Evolutionary conservation across 257 asterid species (phyloP).

Genomic region (Ocimum tenuiflorum): DNA sequence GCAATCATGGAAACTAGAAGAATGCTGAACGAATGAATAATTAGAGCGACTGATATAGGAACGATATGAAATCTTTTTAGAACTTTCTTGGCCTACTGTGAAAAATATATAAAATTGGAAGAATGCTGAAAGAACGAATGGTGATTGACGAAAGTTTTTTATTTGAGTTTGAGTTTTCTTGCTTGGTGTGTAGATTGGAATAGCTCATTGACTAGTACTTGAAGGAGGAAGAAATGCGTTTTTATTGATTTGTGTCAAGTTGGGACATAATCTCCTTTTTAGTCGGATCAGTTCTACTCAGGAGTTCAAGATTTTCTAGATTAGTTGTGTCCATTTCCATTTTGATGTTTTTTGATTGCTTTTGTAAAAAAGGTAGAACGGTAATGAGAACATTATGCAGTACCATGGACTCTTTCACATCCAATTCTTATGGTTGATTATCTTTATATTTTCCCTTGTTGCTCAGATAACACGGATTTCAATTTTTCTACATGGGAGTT

Average conservation of each 20-base stretch:
- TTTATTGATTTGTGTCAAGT: not conserved
- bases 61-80: too few relatives aligned
- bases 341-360: not conserved
- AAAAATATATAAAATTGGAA: not conserved
- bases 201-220: not conserved
- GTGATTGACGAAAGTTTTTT: not conserved
- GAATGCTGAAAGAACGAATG: not conserved
- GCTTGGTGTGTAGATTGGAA: not conserved
- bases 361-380: not conserved
- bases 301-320: not conserved
- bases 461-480: constrained; percentile 40
- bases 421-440: not conserved
- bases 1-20: not conserved
- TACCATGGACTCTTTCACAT: not conserved
- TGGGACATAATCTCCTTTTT: not conserved
- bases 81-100: not conserved
- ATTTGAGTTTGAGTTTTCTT: not conserved
- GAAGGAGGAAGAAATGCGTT: not conserved
- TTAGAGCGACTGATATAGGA: too few relatives aligned
- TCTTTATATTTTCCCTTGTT: not conserved
- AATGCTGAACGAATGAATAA: not conserved
- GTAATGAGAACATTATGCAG: not conserved
- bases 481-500: constrained; percentile 29
- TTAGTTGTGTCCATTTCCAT: not conserved
- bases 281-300: not conserved